A percentile compares a stretch with the other conserved stretches of the same genome.
Evolutionary conservation across 768 basidiomycete genomes (phyloP).

Genomic region (Mycena olivaceomarginata): DNA sequence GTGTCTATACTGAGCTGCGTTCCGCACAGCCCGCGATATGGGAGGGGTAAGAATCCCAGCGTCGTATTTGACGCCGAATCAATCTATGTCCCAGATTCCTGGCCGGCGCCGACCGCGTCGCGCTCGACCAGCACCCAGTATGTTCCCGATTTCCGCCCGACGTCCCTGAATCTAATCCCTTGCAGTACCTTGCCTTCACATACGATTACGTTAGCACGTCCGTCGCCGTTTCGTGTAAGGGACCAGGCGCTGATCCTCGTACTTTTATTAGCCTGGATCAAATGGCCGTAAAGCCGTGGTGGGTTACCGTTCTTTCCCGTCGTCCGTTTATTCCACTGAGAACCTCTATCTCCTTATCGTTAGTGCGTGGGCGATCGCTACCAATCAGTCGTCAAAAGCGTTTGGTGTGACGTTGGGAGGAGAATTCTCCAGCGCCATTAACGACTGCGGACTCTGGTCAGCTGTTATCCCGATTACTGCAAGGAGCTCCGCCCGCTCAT

Average conservation of each 20-base stretch:
- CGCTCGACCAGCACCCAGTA: constrained; percentile 89
- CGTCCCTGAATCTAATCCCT: constrained; percentile 34
- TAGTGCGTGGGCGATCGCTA: constrained; percentile 70
- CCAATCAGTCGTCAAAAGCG: constrained; percentile 75
- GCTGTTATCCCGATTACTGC: constrained; percentile 52
- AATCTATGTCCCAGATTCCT: constrained; percentile 72
- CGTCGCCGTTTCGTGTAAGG: constrained; percentile 40
- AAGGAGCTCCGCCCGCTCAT: constrained; percentile 35
- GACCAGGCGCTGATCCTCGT: constrained; percentile 28
- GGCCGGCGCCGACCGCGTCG: constrained; percentile 83
- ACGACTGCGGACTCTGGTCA: constrained; percentile 82
- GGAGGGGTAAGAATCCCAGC: constrained; percentile 60
- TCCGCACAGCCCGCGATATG: constrained; percentile 60
- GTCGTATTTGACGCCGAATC: neutral
- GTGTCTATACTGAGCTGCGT: neutral
- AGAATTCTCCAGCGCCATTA: constrained; percentile 89
- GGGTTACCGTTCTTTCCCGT: constrained; percentile 45
- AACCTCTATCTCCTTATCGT: constrained; percentile 36
- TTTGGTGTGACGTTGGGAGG: constrained; percentile 91
- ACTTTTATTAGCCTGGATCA: constrained; percentile 56
- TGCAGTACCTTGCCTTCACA: constrained; percentile 67
- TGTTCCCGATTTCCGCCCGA: constrained; percentile 66
- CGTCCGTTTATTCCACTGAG: constrained; percentile 44
- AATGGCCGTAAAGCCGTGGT: constrained; percentile 68
- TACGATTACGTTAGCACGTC: constrained; percentile 62